phyloP scores from a whole-genome alignment of 257 asterid genomes.

The Thymus mandschuricus region DNA sequence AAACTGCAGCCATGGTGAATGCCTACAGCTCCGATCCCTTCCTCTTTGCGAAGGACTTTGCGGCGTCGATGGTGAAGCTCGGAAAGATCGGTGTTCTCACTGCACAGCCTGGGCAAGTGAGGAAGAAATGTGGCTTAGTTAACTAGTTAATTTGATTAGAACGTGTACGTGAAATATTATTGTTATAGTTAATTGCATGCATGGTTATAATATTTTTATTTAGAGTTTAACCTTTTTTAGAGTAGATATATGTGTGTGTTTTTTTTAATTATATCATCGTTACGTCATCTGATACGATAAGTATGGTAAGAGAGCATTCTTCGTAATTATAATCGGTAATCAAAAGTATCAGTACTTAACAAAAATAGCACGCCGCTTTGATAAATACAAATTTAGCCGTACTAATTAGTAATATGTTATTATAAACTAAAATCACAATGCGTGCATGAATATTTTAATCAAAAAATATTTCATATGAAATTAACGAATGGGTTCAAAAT shows the following conservation, averaged over 20 bases:
- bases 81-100: constrained; percentile 61
- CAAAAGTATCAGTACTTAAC: neutral
- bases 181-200: neutral
- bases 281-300: no score
- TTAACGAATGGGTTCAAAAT: neutral
- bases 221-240: no score
- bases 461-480: neutral
- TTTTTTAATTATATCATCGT: no score
- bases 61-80: constrained; percentile 70
- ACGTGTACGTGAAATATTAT: neutral
- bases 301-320: no score
- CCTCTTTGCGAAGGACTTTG: constrained; percentile 58
- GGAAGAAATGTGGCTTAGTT: constrained; percentile 52
- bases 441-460: neutral
- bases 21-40: constrained; percentile 48
- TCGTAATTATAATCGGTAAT: no score
- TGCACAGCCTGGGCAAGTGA: constrained; percentile 60
- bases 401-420: neutral
- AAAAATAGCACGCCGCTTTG: neutral
- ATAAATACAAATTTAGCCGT: constrained; percentile 6
- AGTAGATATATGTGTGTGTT: no score
- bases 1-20: constrained; percentile 60
- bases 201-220: neutral
- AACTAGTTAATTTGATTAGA: neutral
- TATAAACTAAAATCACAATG: neutral